These are phyloP conservation scores for Medicago arabica DNA, from an alignment of 306 rosid species.

Conservation along the genomic window DNA sequence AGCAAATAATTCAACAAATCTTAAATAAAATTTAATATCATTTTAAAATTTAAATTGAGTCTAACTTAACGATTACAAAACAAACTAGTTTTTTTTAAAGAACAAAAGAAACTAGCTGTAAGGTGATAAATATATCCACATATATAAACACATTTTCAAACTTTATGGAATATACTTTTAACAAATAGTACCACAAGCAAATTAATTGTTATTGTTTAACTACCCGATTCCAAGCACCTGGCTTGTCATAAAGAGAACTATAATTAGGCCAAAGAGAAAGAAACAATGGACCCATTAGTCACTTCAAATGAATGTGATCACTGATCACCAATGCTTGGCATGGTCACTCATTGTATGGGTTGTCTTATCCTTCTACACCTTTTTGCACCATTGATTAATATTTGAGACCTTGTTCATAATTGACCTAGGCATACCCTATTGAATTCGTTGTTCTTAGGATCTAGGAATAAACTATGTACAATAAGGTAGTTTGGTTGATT, in stretches of 20 bases:
- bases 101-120: too few species aligned
- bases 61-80: too few species aligned
- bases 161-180: too few species aligned
- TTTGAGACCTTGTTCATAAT: slow-evolving; percentile 25
- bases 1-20: too few species aligned
- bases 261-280: slow-evolving; percentile 43
- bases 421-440: slow-evolving; percentile 8
- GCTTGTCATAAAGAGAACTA: slow-evolving; percentile 44
- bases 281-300: slow-evolving; percentile 43
- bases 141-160: too few species aligned
- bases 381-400: slow-evolving; percentile 15
- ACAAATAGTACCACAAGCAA: slow-evolving; percentile 20
- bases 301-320: slow-evolving; percentile 41
- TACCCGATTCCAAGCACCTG: slow-evolving; percentile 46
- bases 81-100: too few species aligned
- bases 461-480: neutral
- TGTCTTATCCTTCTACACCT: slow-evolving; percentile 37
- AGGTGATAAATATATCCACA: too few species aligned
- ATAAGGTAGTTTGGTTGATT: neutral
- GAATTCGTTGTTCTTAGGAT: neutral
- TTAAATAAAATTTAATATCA: too few species aligned
- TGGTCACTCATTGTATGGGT: slow-evolving; percentile 15
- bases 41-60: too few species aligned
- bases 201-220: slow-evolving; percentile 46
- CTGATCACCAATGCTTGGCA: slow-evolving; percentile 30